These are phyloP conservation scores for Phytophthora pisi DNA, from an alignment of 352 stramenopile genomes.

Conservation along the genomic window DNA sequence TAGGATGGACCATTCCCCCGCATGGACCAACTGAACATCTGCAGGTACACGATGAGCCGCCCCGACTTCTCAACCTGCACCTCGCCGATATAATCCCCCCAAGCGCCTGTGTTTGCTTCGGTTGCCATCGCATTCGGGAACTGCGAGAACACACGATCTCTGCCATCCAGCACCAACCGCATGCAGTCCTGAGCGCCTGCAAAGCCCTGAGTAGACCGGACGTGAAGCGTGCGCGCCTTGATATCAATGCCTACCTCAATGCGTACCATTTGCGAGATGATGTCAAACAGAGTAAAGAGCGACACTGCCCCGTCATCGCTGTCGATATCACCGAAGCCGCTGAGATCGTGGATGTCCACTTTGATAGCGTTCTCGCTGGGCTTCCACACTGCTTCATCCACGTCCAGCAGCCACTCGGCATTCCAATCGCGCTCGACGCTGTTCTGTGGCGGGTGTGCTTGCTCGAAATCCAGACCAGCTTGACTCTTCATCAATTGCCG, in stretches of 20 bases:
- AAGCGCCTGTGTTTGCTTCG: constrained; percentile 16
- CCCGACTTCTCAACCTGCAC: constrained; percentile 46
- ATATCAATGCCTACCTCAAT: constrained; percentile 45
- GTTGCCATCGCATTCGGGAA: constrained; percentile 53
- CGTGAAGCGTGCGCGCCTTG: constrained; percentile 34
- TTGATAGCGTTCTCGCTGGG: constrained; percentile 12
- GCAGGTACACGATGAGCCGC: constrained; percentile 52
- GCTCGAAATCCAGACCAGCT: constrained; percentile 11
- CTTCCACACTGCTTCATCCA: constrained; percentile 56
- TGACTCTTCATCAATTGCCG: not conserved
- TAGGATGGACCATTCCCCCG: constrained; percentile 32
- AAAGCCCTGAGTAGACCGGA: constrained; percentile 36
- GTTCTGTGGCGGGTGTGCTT: constrained; percentile 22
- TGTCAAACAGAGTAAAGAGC: constrained; percentile 44
- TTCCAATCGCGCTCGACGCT: constrained; percentile 51
- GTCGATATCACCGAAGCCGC: constrained; percentile 1
- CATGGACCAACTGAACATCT: constrained; percentile 47
- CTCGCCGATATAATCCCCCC: constrained; percentile 61
- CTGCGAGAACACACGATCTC: constrained; percentile 55
- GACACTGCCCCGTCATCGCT: constrained; percentile 26
- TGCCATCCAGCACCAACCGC: constrained; percentile 56
- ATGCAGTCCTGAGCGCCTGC: constrained; percentile 31
- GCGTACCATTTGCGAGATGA: constrained; percentile 46
- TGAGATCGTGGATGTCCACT: not conserved
- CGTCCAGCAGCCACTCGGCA: constrained; percentile 56